These are phyloP conservation scores for Anethum foeniculum DNA, from an alignment of 140 eudicot genomes.

Conservation along the genomic window DNA sequence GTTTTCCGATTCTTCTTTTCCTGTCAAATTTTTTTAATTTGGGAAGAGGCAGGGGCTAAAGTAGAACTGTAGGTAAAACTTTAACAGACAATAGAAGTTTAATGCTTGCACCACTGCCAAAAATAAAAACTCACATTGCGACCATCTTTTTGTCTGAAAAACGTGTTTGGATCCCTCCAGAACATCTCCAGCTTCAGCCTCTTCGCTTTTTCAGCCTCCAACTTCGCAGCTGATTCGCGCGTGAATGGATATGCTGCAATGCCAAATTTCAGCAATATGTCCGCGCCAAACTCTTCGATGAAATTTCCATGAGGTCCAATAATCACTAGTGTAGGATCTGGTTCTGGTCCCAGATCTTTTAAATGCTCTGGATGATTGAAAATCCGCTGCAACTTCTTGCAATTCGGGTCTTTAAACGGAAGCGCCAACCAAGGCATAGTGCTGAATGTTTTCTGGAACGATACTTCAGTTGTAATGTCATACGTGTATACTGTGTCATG, in stretches of 20 bases:
- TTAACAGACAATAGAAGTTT: background rate
- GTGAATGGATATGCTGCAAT: conserved; percentile 9
- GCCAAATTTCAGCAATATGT: background rate
- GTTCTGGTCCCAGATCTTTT: background rate
- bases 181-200: background rate
- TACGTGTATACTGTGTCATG: background rate
- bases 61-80: background rate
- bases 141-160: conserved; percentile 1
- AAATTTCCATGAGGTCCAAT: conserved; percentile 9
- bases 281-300: background rate
- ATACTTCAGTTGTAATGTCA: background rate
- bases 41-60: too few relatives aligned
- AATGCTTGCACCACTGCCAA: background rate
- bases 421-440: conserved; percentile 11
- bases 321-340: conserved; percentile 8
- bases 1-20: too few relatives aligned
- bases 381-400: background rate
- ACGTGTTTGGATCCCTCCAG: background rate
- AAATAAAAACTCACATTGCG: background rate
- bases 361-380: background rate
- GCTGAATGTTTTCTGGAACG: background rate
- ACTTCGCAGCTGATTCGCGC: background rate
- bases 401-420: background rate
- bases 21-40: too few relatives aligned
- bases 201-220: background rate